Conservation (phyloP, 331 rosid species). For the Quercus phellos region DNA sequence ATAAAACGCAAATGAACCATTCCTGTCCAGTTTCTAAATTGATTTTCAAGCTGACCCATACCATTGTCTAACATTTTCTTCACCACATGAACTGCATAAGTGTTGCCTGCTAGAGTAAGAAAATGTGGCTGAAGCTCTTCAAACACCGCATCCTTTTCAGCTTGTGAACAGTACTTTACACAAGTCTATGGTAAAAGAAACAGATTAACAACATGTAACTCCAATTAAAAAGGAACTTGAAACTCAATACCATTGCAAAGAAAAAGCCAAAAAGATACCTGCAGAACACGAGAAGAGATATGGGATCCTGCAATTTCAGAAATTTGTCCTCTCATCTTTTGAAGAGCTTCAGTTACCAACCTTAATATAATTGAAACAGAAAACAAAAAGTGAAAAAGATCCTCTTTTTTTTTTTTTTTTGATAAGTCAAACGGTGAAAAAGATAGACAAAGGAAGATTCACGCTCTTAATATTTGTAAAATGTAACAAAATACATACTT, state of each 20-base stretch:
- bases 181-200: constrained; percentile 51
- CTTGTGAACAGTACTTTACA: constrained; percentile 81
- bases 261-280: constrained; percentile 38
- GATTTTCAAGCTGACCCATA: constrained; percentile 27
- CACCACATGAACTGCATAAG: constrained; percentile 84
- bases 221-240: background rate
- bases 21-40: background rate
- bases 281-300: constrained; percentile 87
- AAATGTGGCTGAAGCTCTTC: constrained; percentile 87
- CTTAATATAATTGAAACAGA: constrained; percentile 32
- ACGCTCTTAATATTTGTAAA: background rate
- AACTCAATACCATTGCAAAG: background rate
- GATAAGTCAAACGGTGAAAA: background rate
- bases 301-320: constrained; percentile 89
- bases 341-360: constrained; percentile 69
- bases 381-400: background rate
- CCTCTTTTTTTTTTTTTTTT: too few species aligned
- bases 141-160: constrained; percentile 67
- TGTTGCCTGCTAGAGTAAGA: constrained; percentile 63
- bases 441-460: constrained; percentile 1
- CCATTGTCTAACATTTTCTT: constrained; percentile 87
- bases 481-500: constrained; percentile 45
- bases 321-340: constrained; percentile 95
- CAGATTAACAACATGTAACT: constrained; percentile 17
- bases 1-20: background rate